Percentiles rank a stretch among this genome's conserved stretches.
Evolutionary conservation across 352 stramenopile genomes (phyloP).

Genomic region (Hyaloperonospora arabidopsidis): DNA sequence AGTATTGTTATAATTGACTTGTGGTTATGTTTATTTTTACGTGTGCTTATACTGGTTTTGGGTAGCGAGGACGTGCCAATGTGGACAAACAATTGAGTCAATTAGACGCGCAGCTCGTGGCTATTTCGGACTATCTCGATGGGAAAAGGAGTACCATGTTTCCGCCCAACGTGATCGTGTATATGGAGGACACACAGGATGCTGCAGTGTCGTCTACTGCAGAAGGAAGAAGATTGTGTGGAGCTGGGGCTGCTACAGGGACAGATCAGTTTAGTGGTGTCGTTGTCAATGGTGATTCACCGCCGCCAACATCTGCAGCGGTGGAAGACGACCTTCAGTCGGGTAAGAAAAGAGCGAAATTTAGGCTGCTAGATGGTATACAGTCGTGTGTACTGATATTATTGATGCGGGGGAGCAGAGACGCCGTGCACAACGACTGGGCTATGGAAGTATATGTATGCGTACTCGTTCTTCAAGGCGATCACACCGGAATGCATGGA

Average conservation of each 20-base stretch:
- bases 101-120: constrained; percentile 50
- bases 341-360: constrained; percentile 19
- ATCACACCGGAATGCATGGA: constrained; percentile 57
- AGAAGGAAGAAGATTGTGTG: constrained; percentile 17
- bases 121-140: constrained; percentile 53
- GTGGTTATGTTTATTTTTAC: not conserved
- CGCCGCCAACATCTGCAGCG: constrained; percentile 26
- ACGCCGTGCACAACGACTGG: constrained; percentile 55
- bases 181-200: constrained; percentile 16
- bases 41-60: too few relatives aligned
- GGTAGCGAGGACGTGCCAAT: constrained; percentile 40
- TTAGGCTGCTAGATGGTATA: too few relatives aligned
- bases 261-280: constrained; percentile 16
- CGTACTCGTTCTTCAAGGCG: constrained; percentile 56
- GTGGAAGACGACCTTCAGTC: constrained; percentile 66
- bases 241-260: constrained; percentile 12
- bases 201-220: not conserved
- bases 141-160: constrained; percentile 38
- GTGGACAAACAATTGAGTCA: constrained; percentile 55
- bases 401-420: constrained; percentile 25
- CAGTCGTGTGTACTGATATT: not conserved
- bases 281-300: constrained; percentile 20
- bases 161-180: constrained; percentile 28
- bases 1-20: not conserved
- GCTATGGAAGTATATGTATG: constrained; percentile 57